These are phyloP conservation scores for Carex kokanica DNA, from an alignment of 176 grass and related monocot species.

Conservation along the genomic window DNA sequence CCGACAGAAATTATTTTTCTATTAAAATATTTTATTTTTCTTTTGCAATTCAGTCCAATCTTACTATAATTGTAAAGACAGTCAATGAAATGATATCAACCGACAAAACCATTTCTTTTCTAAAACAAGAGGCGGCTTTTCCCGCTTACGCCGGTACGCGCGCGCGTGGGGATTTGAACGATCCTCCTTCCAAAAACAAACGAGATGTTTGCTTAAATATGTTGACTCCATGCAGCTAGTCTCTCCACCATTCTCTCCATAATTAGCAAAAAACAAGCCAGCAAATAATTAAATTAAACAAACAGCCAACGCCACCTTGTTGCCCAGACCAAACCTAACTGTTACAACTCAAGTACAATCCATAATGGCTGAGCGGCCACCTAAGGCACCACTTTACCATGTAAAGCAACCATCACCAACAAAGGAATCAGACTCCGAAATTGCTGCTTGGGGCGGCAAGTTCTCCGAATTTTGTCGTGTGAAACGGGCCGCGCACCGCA, in stretches of 20 bases:
- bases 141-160: neutral
- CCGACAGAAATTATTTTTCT: too few relatives aligned
- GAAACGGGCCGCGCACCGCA: conserved; percentile 55
- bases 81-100: neutral
- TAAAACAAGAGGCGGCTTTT: neutral
- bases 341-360: conserved; percentile 1
- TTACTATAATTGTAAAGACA: neutral
- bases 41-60: neutral
- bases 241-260: neutral
- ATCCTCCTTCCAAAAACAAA: neutral
- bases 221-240: neutral
- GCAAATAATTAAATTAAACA: neutral
- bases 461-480: conserved; percentile 76
- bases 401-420: conserved; percentile 2
- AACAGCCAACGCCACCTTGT: conserved; percentile 19
- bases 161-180: neutral
- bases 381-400: conserved; percentile 54
- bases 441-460: conserved; percentile 60
- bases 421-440: conserved; percentile 33
- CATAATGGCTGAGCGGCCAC: conserved; percentile 79
- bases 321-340: neutral
- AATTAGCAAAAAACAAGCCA: neutral
- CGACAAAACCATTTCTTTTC: neutral
- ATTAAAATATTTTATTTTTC: neutral
- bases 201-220: neutral